Conservation (phyloP, 306 rosid genomes). For the Echinosophora koreensis region DNA sequence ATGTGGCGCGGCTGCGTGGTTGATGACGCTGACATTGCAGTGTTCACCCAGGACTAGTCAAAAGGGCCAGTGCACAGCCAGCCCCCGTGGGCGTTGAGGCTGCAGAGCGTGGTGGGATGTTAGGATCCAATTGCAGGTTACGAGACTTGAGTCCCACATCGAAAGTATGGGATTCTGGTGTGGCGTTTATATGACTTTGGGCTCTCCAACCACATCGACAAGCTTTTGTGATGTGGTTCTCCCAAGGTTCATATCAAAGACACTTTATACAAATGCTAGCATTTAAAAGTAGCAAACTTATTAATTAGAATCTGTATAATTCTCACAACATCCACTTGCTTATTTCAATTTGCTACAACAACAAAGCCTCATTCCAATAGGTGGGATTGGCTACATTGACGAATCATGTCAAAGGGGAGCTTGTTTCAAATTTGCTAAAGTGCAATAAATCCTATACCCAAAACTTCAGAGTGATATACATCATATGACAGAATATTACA, state of each 20-base stretch:
- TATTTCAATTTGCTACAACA: slow-evolving; percentile 5
- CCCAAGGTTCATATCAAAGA: not conserved
- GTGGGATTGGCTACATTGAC: not conserved
- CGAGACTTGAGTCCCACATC: too few relatives aligned
- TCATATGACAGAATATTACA: slow-evolving; percentile 27
- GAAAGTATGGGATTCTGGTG: too few relatives aligned
- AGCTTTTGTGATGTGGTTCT: too few relatives aligned
- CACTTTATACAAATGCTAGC: slow-evolving; percentile 3
- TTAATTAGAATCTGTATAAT: slow-evolving; percentile 26
- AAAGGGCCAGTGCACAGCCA: too few relatives aligned
- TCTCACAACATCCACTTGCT: slow-evolving; percentile 21
- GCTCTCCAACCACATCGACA: too few relatives aligned
- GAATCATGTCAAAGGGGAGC: not conserved
- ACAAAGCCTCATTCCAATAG: not conserved
- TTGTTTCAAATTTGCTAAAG: slow-evolving; percentile 11
- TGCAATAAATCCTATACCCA: slow-evolving; percentile 28
- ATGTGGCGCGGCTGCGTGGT: too few relatives aligned
- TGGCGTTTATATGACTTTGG: too few relatives aligned
- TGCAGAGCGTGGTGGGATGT: too few relatives aligned
- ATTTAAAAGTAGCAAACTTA: not conserved
- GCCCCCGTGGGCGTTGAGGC: too few relatives aligned
- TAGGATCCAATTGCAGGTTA: too few relatives aligned
- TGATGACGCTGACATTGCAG: too few relatives aligned
- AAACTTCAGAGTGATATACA: slow-evolving; percentile 22
- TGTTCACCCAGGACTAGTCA: too few relatives aligned